Conservation (phyloP, 108 stramenopile genomes). For the Schizochytrium sp. region DNA sequence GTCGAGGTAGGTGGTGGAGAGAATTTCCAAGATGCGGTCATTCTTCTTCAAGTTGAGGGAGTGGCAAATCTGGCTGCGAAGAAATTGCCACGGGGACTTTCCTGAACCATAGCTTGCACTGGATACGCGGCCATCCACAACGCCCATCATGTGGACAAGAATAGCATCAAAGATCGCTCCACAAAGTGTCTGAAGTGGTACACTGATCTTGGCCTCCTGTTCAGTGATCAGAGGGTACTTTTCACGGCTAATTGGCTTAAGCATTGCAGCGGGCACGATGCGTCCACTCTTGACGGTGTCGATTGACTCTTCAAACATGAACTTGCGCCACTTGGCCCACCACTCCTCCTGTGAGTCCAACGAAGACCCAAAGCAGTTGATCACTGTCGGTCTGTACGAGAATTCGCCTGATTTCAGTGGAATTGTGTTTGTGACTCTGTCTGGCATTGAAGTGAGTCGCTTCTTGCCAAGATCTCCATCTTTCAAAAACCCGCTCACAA, state of each 20-base stretch:
- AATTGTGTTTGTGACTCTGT: slow-evolving; percentile 69
- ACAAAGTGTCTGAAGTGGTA: slow-evolving; percentile 66
- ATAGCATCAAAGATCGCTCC: slow-evolving; percentile 68
- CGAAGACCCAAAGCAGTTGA: slow-evolving; percentile 62
- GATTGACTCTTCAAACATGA: slow-evolving; percentile 43
- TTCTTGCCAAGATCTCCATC: slow-evolving; percentile 64
- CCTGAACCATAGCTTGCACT: neutral
- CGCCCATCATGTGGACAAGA: slow-evolving; percentile 64
- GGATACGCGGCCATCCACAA: neutral
- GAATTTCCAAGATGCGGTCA: slow-evolving; percentile 72
- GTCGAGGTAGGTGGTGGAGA: slow-evolving; percentile 83
- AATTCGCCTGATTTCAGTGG: neutral
- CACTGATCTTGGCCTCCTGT: slow-evolving; percentile 62
- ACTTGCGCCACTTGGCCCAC: slow-evolving; percentile 59
- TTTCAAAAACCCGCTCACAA: slow-evolving; percentile 65
- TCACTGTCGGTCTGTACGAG: slow-evolving; percentile 65
- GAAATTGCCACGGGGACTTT: slow-evolving; percentile 47
- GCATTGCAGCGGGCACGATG: slow-evolving; percentile 4
- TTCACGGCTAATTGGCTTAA: slow-evolving; percentile 53
- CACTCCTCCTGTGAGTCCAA: slow-evolving; percentile 57
- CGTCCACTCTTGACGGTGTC: slow-evolving; percentile 9
- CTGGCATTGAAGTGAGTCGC: slow-evolving; percentile 68
- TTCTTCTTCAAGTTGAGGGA: slow-evolving; percentile 64
- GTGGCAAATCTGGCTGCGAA: slow-evolving; percentile 62
- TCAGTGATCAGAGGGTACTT: slow-evolving; percentile 68